Evolutionary conservation across 495 filamentous ascomycete species (phyloP), one percentile per base, ranked within the genome.

Genomic region (Chaetomium cochliodes): DNA sequence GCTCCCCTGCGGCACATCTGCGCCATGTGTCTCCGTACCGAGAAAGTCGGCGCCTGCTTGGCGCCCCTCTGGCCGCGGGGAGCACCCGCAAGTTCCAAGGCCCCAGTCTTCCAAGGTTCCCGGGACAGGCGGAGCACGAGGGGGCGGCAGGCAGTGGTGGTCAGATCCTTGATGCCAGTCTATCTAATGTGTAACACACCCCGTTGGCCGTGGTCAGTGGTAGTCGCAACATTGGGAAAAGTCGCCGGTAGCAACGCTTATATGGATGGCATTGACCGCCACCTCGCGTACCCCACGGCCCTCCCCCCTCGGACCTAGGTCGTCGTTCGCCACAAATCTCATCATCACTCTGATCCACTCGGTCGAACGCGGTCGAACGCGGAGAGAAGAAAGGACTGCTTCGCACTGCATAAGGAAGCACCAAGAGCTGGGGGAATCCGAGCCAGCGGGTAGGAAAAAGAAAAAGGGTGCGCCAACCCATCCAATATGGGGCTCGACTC

Each of bases 401-500:
- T n/a, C n/a, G n/a, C n/a, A n/a, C n/a, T n/a, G 8, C 9, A 8
- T 37, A 37, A 37, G 33, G 33, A 8, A 37, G 33, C 33, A 37
- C 5, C 5, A 37, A 37, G 33, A 37, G 33, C 33, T 37, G 33
- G 33, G 33, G 33, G 11, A 41, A 51, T 37, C 33, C 49, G 49
- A 28, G 37, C 37, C n/a, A 62, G 30, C 22, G 41, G 20, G 49
- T 28, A 18, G 26, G 22, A 47, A 20, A 7, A 30, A 57, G n/a
- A 50, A 30, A 63, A 8, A 28, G 44, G 12, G 39, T 3, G 49
- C 25, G 23, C 30, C 39, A 37, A 54, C 37, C 49, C 30, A n/a
- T 47, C 7, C 39, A 71, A 58, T 11, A 65, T 68, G 67, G 62
- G 56, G 18, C 63, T 60, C 60, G 58, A 74, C 54, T 72, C 72